These are phyloP conservation scores for Phlyctochytrium arcticum DNA, from an alignment of 192 early-diverging fungal genomes.

Conservation along the genomic window DNA sequence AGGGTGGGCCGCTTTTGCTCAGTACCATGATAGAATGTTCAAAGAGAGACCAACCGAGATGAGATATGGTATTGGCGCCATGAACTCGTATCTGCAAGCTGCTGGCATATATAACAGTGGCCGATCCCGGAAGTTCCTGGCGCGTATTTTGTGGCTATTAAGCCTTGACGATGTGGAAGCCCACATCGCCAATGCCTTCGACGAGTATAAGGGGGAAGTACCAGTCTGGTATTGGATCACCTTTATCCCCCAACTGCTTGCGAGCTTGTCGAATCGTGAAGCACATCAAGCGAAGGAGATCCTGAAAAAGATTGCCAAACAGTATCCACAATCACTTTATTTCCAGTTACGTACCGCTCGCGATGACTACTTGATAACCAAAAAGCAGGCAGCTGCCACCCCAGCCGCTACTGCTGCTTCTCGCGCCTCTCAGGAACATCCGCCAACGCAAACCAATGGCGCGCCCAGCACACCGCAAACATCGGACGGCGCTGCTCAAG, in stretches of 20 bases:
- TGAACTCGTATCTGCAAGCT: constrained; percentile 95
- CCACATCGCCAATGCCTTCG: constrained; percentile 74
- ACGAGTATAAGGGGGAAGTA: constrained; percentile 85
- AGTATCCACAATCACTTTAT: constrained; percentile 89
- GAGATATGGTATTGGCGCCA: constrained; percentile 78
- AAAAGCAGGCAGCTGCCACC: constrained; percentile 40
- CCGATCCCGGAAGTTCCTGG: constrained; percentile 84
- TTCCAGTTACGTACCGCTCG: constrained; percentile 89
- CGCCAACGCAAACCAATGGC: neutral
- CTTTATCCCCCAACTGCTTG: constrained; percentile 92
- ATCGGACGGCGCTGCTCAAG: neutral
- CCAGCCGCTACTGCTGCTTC: neutral
- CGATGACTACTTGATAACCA: constrained; percentile 75
- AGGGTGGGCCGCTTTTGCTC: constrained; percentile 96
- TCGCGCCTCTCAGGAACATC: neutral
- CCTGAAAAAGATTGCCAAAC: constrained; percentile 90
- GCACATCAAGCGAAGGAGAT: constrained; percentile 70
- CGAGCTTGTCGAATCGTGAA: constrained; percentile 74
- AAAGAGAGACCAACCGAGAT: constrained; percentile 78
- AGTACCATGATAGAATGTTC: constrained; percentile 92
- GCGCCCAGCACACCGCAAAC: neutral
- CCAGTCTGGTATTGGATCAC: constrained; percentile 98
- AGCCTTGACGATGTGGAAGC: constrained; percentile 70
- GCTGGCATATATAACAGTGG: constrained; percentile 81
- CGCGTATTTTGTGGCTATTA: constrained; percentile 92